Base-by-base conservation (phyloP, 495 filamentous ascomycete species). In the Podospora comata region DNA sequence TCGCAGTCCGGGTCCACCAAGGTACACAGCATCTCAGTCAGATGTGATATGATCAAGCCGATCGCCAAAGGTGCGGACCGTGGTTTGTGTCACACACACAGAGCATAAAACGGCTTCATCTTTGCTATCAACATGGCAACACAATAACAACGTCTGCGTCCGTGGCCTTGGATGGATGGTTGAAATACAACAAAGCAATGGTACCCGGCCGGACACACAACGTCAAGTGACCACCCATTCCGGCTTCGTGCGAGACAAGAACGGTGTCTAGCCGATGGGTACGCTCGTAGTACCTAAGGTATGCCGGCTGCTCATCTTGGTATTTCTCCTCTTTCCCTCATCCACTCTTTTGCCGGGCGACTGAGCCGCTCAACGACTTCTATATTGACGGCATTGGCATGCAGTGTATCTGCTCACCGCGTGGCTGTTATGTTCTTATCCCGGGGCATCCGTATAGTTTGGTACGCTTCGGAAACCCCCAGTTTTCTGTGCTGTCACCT, bases 161-260 rank as follows among this genome's bases (percentile, higher is more conserved):
- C 39, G 39, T 48, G 39, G 39, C 39, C 13, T 16, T 6, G 39
- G 39, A 48, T 48, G 13, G 15, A 48, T 48, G 39, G 39, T 30
- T 54, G 61, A 68, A 54, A 56, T 34, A 64, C 28, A 48, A 62
- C 23, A 60, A 34, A 54, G 11, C 39, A 48, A 48, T 48, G 39
- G 39, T 48, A 48, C 13, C 39, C 39, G 13, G 39, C 39, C 39
- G 39, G 15, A 48, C 39, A 48, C 39, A 48, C 39, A 48, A 48
- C 39, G 15, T 48, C 39, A 48, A 48, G 39, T 48, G 39, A 48
- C 15, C 13, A 48, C 15, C 39, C 39, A 48, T 48, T 48, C 39
- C 13, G 39, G 9, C 13, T 48, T 48, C 39, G 39, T 16, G 39
- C 9, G 39, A 48, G 39, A 48, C 39, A 48, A 48, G 39, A 16